phyloP scores from a whole-genome alignment of 2,329 filamentous ascomycete species.

The Hypoxylon sp. region DNA sequence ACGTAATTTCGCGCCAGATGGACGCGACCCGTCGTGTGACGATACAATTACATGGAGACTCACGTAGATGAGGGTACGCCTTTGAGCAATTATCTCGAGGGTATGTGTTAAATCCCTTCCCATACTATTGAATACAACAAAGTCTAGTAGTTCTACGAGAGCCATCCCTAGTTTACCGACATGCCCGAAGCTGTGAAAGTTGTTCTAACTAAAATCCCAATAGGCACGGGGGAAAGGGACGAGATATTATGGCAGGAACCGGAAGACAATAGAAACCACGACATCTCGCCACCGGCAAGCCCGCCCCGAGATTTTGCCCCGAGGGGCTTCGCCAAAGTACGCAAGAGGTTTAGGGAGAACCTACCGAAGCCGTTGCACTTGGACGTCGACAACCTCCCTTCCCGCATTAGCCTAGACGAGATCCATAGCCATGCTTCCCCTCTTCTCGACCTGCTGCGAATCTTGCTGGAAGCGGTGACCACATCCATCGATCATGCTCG shows the following conservation, averaged over 20 bases:
- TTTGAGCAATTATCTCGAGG: constrained; percentile 52
- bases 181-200: constrained; percentile 28
- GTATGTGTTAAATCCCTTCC: constrained; percentile 40
- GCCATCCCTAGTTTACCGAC: constrained; percentile 13
- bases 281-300: constrained; percentile 48
- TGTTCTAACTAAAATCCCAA: constrained; percentile 42
- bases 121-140: constrained; percentile 5
- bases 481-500: constrained; percentile 51
- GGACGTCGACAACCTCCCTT: constrained; percentile 43
- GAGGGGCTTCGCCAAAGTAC: constrained; percentile 49
- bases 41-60: constrained; percentile 51
- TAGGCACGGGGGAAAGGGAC: constrained; percentile 49
- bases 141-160: constrained; percentile 9
- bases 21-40: constrained; percentile 47
- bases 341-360: constrained; percentile 48
- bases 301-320: constrained; percentile 51
- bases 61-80: constrained; percentile 52
- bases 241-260: constrained; percentile 47
- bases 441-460: constrained; percentile 43
- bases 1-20: constrained; percentile 47
- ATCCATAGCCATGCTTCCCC: constrained; percentile 47
- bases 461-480: constrained; percentile 49
- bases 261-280: constrained; percentile 42
- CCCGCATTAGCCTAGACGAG: constrained; percentile 44
- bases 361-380: constrained; percentile 46